Evolutionary conservation across 116 monocot species (phyloP), one percentile per base, ranked within the genome.

Genomic region (Cymodocea nodosa): DNA sequence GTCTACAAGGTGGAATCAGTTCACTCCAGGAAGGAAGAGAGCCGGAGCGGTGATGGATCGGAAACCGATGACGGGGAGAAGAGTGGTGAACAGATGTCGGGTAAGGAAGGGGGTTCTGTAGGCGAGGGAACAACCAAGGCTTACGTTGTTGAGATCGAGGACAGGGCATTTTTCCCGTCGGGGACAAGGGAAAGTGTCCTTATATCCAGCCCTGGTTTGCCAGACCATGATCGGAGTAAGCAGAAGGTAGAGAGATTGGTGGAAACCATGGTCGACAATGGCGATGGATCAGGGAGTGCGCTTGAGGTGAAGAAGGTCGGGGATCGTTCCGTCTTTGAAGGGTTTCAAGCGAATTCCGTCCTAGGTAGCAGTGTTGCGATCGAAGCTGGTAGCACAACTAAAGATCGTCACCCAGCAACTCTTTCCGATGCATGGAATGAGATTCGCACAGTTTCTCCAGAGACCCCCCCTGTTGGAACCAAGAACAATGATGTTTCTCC

Each of bases 401-500:
- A 15, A 58, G 23, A 58, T 58, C 11, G 25, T 13, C 4, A 23
- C 14, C 58, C 58, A 3, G 24, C 22, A 58, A 14, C 58, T 23
- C 58, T 58, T 58, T 58, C 58, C 25, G 14, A 24, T 58, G 23
- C 58, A 12, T 58, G 58, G 58, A 58, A 58, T 58, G 23, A 58
- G 20, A 23, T 58, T 58, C 58, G 23, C 25, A 22, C 22, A 14
- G 8, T 22, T 25, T 58, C 58, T 58, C 58, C 23, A 25, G 58
- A 58, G 13, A 24, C 22, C 3, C 1, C 30, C 23, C 11, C 4
- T 58, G 58, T 25, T 57, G 57, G 12, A 23, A 25, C 3, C 58
- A 58, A 20, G 11, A 12, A 23, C 58, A 22, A 58, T 12, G 58
- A 58, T 10, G 22, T 58, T 13, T 13, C 10, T 58, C 25, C 24